phyloP scores from a whole-genome alignment of 352 stramenopile genomes.

The Globisporangium barbulae region DNA sequence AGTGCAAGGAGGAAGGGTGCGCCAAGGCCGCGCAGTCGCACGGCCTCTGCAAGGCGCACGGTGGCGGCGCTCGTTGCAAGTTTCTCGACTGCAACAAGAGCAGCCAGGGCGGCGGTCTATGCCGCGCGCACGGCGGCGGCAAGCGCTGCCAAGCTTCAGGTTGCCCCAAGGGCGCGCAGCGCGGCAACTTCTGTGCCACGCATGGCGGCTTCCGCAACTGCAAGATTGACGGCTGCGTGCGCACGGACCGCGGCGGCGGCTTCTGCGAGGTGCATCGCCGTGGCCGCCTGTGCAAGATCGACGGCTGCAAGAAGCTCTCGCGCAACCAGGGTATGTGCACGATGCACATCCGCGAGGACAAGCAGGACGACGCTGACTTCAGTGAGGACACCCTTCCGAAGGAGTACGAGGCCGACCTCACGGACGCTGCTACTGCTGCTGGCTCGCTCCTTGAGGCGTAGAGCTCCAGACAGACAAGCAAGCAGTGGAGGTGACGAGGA shows the following conservation, averaged over 20 bases:
- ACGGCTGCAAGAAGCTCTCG: constrained; percentile 86
- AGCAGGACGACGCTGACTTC: constrained; percentile 36
- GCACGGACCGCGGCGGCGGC: constrained; percentile 76
- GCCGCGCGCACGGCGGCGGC: constrained; percentile 71
- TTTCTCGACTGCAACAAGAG: constrained; percentile 82
- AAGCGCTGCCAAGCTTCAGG: constrained; percentile 72
- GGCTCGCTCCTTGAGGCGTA: constrained; percentile 5
- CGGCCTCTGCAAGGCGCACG: constrained; percentile 82
- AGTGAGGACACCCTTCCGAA: constrained; percentile 9
- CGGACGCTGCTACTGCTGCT: constrained; percentile 2
- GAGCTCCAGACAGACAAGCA: background rate
- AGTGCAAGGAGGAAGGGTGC: constrained; percentile 81
- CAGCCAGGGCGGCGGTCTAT: constrained; percentile 73
- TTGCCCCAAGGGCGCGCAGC: constrained; percentile 78
- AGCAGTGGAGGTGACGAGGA: background rate
- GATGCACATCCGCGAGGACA: constrained; percentile 87
- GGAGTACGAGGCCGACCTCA: constrained; percentile 3
- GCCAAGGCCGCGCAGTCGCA: constrained; percentile 84
- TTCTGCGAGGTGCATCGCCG: constrained; percentile 86
- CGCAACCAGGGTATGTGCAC: constrained; percentile 88
- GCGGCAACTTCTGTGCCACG: constrained; percentile 82
- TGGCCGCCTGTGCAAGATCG: constrained; percentile 75
- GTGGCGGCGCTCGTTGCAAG: constrained; percentile 80
- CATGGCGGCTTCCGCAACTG: constrained; percentile 87
- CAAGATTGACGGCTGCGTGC: constrained; percentile 80